Base-by-base conservation (phyloP, 257 asterid genomes). In the Osmanthus fragrans region DNA sequence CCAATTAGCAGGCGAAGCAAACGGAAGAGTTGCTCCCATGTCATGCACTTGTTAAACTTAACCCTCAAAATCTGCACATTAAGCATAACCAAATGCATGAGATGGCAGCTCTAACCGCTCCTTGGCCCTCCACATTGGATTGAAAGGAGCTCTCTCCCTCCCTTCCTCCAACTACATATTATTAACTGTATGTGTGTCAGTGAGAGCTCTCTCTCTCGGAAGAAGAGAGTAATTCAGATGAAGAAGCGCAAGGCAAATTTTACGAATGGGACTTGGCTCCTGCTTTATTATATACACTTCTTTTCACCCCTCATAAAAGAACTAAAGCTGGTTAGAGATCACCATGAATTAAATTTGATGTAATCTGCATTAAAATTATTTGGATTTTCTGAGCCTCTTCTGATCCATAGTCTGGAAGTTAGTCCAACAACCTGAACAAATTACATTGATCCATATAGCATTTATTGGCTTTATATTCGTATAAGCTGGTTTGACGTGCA, bases 71-170 rank as follows among this genome's bases (percentile, higher is more conserved):
- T 63, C 32, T 25, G 19, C 69, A 71, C 12, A 36, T 42, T 72
- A 58, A 84, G 87, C 64, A 66, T 81, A 78, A 36, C 85, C 85
- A 63, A 70, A 78, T 84, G 85, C 85, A 84, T 84, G 83, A 84
- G 70, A 71, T 74, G 87, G 85, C 87, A 84, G 85, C 87, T 81
- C 87, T 66, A 34, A 19, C 81, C 76, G 70, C 82, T 68, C 27
- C 85, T 79, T 74, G 27, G 73, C 77, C 85, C 85, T 58, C 71
- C 65, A 21, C 72, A 72, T 84, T 84, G 87, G 82, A 74, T 76
- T 16, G 85, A 84, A 81, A 72, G 83, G 83, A 84, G 79, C 87
- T 81, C 83, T 81, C 69, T 63, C 34, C 9, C 34, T 63, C 68
- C 8, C 33, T 21, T 33, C 0, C 67, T 23, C 68, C 68, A 60